These are phyloP conservation scores for Boletus reticulatus DNA, from an alignment of 768 basidiomycete species.

Conservation along the genomic window DNA sequence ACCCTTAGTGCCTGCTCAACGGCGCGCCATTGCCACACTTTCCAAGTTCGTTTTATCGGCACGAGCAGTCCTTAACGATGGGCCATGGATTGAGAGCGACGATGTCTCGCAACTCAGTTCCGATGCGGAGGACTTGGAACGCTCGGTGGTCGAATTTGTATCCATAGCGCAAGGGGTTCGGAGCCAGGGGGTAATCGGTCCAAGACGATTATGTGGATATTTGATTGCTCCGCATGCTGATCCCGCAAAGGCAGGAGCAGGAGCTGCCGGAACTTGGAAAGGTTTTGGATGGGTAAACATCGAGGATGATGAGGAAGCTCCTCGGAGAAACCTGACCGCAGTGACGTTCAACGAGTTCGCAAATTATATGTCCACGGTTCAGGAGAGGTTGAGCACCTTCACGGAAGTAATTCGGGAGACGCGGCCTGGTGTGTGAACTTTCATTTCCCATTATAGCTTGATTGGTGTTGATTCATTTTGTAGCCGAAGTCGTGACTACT, in stretches of 20 bases:
- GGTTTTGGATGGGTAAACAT: conserved; percentile 51
- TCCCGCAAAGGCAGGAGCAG: conserved; percentile 45
- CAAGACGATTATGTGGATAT: conserved; percentile 37
- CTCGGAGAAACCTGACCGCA: conserved; percentile 24
- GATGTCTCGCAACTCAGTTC: conserved; percentile 51
- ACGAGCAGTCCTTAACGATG: conserved; percentile 65
- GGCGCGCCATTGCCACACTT: conserved; percentile 82
- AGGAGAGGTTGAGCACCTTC: conserved; percentile 26
- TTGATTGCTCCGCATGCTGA: conserved; percentile 38
- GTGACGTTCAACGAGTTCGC: conserved; percentile 36
- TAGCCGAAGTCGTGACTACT: conserved; percentile 22
- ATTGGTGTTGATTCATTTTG: not conserved
- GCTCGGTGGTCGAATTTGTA: conserved; percentile 65
- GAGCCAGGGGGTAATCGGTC: conserved; percentile 23
- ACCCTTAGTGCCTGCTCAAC: conserved; percentile 70
- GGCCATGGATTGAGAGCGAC: conserved; percentile 23
- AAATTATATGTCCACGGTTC: conserved; percentile 22
- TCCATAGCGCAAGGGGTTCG: conserved; percentile 52
- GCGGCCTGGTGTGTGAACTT: conserved; percentile 16
- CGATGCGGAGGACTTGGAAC: conserved; percentile 72
- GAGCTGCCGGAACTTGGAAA: conserved; percentile 50
- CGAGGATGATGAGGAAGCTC: conserved; percentile 33
- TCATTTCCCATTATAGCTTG: not conserved
- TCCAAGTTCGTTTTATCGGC: conserved; percentile 86
- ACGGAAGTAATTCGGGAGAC: conserved; percentile 18